A percentile compares a stretch with the other conserved stretches of the same genome.
Conservation (phyloP, 371 early-diverging fungal species). For the Apophysomyces ossiformis region DNA sequence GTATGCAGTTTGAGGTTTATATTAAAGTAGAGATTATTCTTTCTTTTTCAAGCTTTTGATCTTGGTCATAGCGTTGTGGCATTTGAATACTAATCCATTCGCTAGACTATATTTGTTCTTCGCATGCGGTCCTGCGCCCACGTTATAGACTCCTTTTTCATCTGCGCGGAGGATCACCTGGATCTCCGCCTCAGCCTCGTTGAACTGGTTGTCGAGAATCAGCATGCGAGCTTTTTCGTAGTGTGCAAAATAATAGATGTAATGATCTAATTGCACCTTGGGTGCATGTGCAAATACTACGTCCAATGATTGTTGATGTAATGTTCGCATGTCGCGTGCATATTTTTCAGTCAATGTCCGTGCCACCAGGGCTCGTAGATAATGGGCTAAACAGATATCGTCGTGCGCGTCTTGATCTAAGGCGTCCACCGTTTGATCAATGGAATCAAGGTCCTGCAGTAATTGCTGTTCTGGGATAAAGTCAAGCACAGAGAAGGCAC, state of each 20-base stretch:
- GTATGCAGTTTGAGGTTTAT: too few relatives aligned
- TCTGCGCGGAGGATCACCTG: slow-evolving; percentile 40
- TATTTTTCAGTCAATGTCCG: slow-evolving; percentile 23
- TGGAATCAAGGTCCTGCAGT: slow-evolving; percentile 36
- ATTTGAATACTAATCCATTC: slow-evolving; percentile 47
- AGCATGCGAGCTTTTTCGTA: slow-evolving; percentile 60
- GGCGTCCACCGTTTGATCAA: slow-evolving; percentile 50
- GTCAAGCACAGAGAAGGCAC: slow-evolving; percentile 64
- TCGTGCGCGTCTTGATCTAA: slow-evolving; percentile 53
- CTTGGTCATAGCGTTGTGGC: slow-evolving; percentile 36
- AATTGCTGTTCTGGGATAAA: slow-evolving; percentile 58
- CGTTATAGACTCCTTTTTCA: slow-evolving; percentile 38
- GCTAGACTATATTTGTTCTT: slow-evolving; percentile 55
- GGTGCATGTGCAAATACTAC: slow-evolving; percentile 24
- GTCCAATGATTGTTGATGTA: slow-evolving; percentile 26
- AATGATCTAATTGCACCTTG: slow-evolving; percentile 59
- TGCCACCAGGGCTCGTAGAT: slow-evolving; percentile 47
- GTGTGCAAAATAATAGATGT: slow-evolving; percentile 61
- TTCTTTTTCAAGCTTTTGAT: slow-evolving; percentile 10
- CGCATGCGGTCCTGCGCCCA: slow-evolving; percentile 45
- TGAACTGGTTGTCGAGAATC: slow-evolving; percentile 46
- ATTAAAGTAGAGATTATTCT: background rate
- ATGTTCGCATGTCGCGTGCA: background rate
- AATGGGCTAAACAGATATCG: slow-evolving; percentile 68
- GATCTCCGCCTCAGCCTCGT: slow-evolving; percentile 51